These are phyloP conservation scores for Diacronema lutheri DNA, from an alignment of 78 protist genomes.

Conservation along the genomic window DNA sequence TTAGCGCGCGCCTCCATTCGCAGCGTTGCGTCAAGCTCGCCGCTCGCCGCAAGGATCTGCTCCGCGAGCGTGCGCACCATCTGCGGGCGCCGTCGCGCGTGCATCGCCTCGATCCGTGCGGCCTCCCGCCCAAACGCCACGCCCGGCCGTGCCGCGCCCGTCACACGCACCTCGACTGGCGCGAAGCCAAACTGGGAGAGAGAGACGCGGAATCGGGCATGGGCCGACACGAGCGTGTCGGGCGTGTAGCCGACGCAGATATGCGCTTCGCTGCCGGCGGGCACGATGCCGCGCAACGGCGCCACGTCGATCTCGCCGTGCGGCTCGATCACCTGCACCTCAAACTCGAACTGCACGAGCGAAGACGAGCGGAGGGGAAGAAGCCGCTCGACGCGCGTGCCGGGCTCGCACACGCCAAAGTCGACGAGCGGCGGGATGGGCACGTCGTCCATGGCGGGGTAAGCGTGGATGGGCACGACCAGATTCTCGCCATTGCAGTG, in stretches of 20 bases:
- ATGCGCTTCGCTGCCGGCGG: not conserved
- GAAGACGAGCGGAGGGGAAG: not conserved
- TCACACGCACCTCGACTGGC: not conserved
- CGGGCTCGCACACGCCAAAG: not conserved
- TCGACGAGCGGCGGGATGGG: constrained; percentile 19
- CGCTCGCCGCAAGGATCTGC: too few relatives aligned
- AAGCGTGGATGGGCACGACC: constrained; percentile 37
- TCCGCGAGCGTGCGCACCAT: too few relatives aligned
- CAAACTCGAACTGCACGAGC: not conserved
- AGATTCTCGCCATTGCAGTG: not conserved
- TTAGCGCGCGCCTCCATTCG: too few relatives aligned
- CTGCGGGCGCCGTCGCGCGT: too few relatives aligned
- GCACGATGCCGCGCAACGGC: constrained; percentile 15
- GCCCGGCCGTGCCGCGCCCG: not conserved
- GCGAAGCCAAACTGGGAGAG: constrained; percentile 23
- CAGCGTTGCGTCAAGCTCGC: too few relatives aligned
- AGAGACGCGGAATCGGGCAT: not conserved
- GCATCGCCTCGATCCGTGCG: too few relatives aligned
- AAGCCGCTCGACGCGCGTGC: not conserved
- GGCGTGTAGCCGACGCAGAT: not conserved
- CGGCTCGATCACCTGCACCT: not conserved
- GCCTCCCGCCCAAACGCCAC: too few relatives aligned
- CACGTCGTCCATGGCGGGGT: constrained; percentile 12
- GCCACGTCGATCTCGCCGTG: not conserved
- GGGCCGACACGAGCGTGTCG: not conserved